Percentiles rank a stretch among this genome's conserved stretches.
phyloP scores from a whole-genome alignment of 1,139 yeast species.

The Taphrina flavorubra region DNA sequence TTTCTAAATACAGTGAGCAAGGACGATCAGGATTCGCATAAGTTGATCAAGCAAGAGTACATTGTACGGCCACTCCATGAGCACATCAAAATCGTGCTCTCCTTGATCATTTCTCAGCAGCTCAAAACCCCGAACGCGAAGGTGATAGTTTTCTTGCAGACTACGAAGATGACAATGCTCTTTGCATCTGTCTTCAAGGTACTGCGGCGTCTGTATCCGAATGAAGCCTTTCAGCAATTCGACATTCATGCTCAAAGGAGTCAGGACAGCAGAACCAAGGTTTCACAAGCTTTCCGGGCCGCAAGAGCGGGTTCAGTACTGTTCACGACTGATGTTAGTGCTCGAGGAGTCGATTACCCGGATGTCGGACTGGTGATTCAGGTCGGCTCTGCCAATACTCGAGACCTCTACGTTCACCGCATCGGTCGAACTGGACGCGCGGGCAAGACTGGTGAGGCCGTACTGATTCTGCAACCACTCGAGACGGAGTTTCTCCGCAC shows the following conservation, averaged over 20 bases:
- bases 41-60: constrained; percentile 37
- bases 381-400: constrained; percentile 54
- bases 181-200: constrained; percentile 64
- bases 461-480: constrained; percentile 67
- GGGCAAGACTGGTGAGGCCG: constrained; percentile 75
- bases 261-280: constrained; percentile 73
- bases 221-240: constrained; percentile 54
- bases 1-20: constrained; percentile 75
- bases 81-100: constrained; percentile 21
- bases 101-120: constrained; percentile 32
- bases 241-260: constrained; percentile 79
- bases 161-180: constrained; percentile 37
- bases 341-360: constrained; percentile 91
- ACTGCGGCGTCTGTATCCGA: constrained; percentile 79
- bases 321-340: constrained; percentile 68
- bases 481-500: constrained; percentile 18
- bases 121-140: constrained; percentile 22
- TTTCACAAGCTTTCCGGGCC: constrained; percentile 66
- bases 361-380: constrained; percentile 91
- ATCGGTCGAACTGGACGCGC: constrained; percentile 98
- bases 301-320: constrained; percentile 61
- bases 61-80: constrained; percentile 20
- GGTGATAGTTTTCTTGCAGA: constrained; percentile 40
- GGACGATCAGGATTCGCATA: constrained; percentile 30
- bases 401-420: constrained; percentile 70